Evolutionary conservation across 179 eudicot genomes (phyloP), one percentile per base, ranked within the genome.

Genomic region (Actinidia chinensis): DNA sequence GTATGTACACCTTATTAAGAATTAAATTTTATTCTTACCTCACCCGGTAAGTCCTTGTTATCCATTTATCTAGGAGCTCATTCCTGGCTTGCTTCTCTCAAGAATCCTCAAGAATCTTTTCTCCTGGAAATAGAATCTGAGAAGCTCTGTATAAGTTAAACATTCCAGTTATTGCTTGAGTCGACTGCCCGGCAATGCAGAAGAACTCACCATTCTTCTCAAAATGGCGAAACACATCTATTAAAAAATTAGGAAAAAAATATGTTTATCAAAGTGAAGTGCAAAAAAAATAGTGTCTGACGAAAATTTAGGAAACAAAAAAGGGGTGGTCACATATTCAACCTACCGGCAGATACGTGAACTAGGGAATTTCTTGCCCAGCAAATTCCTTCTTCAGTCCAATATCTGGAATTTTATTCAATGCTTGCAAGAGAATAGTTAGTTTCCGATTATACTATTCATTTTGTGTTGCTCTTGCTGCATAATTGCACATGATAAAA

Each of bases 341-440:
- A 28, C 33, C 33, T 64, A 95, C 98, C 95, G n/a, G 90, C 83
- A 51, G 98, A 90, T 79, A 95, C 89, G 0, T 90, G 89, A 58
- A 95, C 88, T 9, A 65, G 78, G 11, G 94, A 88, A 69, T 95
- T 88, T 84, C 91, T 93, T 15, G 98, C 97, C 98, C 98, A 95
- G 59, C 98, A 88, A 7, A 95, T 93, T 61, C 98, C 98, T 63
- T 85, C 78, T 28, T 88, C 80, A 17, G 95, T 88, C 98, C 98
- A 95, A 79, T 89, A 79, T 72, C 98, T 93, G 33, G 83, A 58
- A 69, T 58, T 68, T 50, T 64, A 20, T n/a, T 76, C 51, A 58
- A 15, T 6, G 22, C 5, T 76, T 71, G 0, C 65, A 59, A 59
- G 54, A 64, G 47, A 46, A 18, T 18, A 40, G 25, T 28, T 28